Conservation (phyloP, 2,329 filamentous ascomycete genomes). For the Epichloe uncinata region DNA sequence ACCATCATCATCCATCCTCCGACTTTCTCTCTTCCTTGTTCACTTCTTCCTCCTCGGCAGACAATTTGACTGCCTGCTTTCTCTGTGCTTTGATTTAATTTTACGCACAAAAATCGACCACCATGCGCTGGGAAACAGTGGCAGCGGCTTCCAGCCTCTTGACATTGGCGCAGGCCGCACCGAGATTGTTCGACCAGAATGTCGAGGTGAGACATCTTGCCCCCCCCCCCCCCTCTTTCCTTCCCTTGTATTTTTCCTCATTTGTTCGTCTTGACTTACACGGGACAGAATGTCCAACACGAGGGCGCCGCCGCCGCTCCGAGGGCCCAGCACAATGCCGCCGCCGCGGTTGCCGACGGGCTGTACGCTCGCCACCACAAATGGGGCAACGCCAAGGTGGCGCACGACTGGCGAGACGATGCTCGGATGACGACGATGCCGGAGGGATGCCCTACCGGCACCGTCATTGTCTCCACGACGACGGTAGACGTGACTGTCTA, state of each 20-base stretch:
- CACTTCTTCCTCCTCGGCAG: no score
- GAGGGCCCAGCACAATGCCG: no score
- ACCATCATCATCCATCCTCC: no score
- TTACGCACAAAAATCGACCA: no score
- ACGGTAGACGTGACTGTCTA: conserved; percentile 21
- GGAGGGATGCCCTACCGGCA: conserved; percentile 12
- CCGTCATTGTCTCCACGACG: conserved; percentile 16
- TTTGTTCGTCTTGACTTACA: no score
- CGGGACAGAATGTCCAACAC: neutral
- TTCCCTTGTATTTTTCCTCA: no score
- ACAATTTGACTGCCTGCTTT: no score
- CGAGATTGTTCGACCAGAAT: conserved; percentile 1
- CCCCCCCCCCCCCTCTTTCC: no score
- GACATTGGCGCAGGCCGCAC: conserved; percentile 3
- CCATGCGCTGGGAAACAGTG: no score
- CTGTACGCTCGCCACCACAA: neutral
- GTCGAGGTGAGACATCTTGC: neutral
- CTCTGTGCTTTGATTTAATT: no score
- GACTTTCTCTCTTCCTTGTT: no score
- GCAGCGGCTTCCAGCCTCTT: conserved; percentile 3
- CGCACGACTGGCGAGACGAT: neutral
- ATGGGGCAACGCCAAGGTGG: neutral
- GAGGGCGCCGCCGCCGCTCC: neutral
- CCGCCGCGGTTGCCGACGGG: neutral
- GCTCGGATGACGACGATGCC: neutral